Evolutionary conservation across 2,329 filamentous ascomycete species (phyloP), one percentile per base, ranked within the genome.

Genomic region (Didymella exigua): DNA sequence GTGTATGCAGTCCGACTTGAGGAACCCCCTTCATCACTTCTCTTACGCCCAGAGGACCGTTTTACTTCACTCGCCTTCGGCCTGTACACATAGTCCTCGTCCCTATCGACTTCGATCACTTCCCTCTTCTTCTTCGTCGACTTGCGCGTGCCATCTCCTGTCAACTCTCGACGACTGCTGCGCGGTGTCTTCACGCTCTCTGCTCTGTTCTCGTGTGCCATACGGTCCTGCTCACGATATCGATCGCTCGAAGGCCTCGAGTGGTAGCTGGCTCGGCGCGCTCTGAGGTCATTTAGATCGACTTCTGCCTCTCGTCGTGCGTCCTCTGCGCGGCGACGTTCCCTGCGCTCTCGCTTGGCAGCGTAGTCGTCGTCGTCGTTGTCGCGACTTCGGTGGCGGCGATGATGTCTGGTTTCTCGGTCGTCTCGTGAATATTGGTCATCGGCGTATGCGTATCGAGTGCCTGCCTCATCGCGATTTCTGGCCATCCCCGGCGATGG

Each of bases 251-350:
- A 66, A n/a, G 71, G 65, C 48, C 69, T 57, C 46, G 63, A 60
- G 59, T 71, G 77, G 59, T 79, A 79, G 5, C 71, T 71, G 26
- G 71, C 69, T 60, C 77, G 58, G 49, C 69, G 68, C 27, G 67
- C 67, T 47, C 76, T 62, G 43, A 78, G 56, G 46, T 78, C 76
- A 46, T 77, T 73, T 33, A 78, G 55, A 55, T 78, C 76, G 21
- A 75, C 61, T 58, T 75, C 69, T 29, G 70, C 68, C 46, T 66
- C 58, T 46, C 41, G 46, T 19, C 52, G 41, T 21, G 41, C 34
- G 2, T 72, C 70, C 6, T 72, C 69, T 30, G 69, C 66, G 19
- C 65, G 65, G n/a, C 69, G 67, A 37, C 68, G 69, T 57, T 70
- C 69, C 49, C 70, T 54, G 37, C 70, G 67, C 42, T 73, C 69